phyloP scores from a whole-genome alignment of 1,139 yeast species.

The Diutina mesorugosa region DNA sequence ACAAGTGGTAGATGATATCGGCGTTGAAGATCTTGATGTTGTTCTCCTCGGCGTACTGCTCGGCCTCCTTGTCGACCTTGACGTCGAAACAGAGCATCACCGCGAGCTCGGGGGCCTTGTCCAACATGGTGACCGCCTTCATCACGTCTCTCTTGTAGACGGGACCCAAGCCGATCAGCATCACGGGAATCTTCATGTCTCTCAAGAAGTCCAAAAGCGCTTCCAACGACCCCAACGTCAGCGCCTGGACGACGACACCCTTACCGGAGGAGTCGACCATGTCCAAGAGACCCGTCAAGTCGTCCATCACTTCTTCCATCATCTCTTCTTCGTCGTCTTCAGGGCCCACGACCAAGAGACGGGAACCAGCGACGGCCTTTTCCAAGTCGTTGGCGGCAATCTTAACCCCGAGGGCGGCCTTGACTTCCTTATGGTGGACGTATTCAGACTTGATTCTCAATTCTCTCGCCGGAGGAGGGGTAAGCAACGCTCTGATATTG shows the following conservation, averaged over 20 bases:
- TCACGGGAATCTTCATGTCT: conserved; percentile 97
- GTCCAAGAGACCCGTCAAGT: conserved; percentile 85
- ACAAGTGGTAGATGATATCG: conserved; percentile 90
- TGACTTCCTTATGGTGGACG: conserved; percentile 91
- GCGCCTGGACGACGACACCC: conserved; percentile 98
- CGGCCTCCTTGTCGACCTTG: conserved; percentile 93
- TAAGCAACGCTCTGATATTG: conserved; percentile 83
- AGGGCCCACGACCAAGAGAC: conserved; percentile 88
- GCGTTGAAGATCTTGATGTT: conserved; percentile 88
- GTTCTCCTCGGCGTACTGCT: conserved; percentile 90
- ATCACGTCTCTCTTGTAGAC: conserved; percentile 95
- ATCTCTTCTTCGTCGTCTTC: conserved; percentile 96
- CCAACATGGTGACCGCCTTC: conserved; percentile 95
- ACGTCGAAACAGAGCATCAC: conserved; percentile 98
- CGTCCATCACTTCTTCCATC: conserved; percentile 99
- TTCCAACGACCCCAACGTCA: conserved; percentile 94
- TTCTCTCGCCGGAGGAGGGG: conserved; percentile 97
- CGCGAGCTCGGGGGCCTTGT: conserved; percentile 89
- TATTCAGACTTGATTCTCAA: conserved; percentile 90
- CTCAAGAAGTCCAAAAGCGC: conserved; percentile 93
- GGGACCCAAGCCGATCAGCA: conserved; percentile 97
- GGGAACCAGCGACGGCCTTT: conserved; percentile 98
- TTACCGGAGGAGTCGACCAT: conserved; percentile 88
- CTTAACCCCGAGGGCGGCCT: conserved; percentile 98
- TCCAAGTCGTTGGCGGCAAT: conserved; percentile 96